Conservation (phyloP, 495 filamentous ascomycete species). For the Patellaria atrata region DNA sequence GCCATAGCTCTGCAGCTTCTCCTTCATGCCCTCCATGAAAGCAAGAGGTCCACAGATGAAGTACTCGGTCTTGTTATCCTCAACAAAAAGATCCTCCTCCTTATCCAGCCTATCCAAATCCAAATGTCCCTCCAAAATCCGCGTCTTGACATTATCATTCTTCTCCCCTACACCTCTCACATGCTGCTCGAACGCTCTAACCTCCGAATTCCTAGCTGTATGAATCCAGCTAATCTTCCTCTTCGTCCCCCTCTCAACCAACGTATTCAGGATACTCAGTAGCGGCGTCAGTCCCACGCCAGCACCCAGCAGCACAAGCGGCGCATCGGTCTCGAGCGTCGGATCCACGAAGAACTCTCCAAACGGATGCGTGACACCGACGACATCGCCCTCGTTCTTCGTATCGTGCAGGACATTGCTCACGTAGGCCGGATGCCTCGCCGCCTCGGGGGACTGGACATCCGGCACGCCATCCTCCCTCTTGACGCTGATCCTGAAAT, state of each 20-base stretch:
- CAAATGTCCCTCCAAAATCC: conserved; percentile 31
- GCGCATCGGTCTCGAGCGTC: conserved; percentile 26
- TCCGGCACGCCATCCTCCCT: conserved; percentile 41
- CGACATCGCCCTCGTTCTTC: conserved; percentile 40
- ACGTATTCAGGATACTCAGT: conserved; percentile 50
- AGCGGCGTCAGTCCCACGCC: conserved; percentile 58
- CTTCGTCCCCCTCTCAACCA: conserved; percentile 29
- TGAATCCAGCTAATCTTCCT: conserved; percentile 49
- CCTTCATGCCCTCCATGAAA: conserved; percentile 49
- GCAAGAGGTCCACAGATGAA: conserved; percentile 52
- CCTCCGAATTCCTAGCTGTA: conserved; percentile 34
- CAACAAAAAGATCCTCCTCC: conserved; percentile 38
- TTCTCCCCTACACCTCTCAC: conserved; percentile 31
- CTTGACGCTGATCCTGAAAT: conserved; percentile 61
- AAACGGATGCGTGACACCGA: conserved; percentile 51
- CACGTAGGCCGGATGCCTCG: conserved; percentile 44
- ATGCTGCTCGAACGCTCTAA: conserved; percentile 40
- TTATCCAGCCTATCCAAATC: conserved; percentile 38
- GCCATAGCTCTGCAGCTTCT: conserved; percentile 34
- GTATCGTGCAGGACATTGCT: conserved; percentile 55
- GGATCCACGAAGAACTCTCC: conserved; percentile 54
- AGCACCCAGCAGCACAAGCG: conserved; percentile 54
- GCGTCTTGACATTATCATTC: conserved; percentile 28
- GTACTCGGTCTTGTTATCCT: conserved; percentile 42
- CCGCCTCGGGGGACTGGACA: conserved; percentile 28